A percentile compares a stretch with the other conserved stretches of the same genome.
phyloP scores from a whole-genome alignment of 345 rosid genomes.

The Clausena lansium region DNA sequence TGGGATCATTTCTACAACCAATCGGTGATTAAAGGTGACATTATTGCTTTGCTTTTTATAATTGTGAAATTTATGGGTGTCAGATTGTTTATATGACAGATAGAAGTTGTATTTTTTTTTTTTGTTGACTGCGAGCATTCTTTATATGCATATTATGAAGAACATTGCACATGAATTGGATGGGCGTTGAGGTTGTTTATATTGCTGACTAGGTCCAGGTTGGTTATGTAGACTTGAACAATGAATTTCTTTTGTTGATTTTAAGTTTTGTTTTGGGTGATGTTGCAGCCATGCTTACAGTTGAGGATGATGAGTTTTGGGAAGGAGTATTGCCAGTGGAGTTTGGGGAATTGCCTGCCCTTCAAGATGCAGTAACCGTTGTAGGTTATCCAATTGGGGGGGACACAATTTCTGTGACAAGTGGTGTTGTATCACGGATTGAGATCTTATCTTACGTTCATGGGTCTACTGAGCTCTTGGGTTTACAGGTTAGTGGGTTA shows the following conservation, averaged over 20 bases:
- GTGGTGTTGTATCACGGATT: conserved; percentile 75
- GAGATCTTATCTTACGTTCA: conserved; percentile 69
- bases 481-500: conserved; percentile 50
- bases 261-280: conserved; percentile 5
- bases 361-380: conserved; percentile 78
- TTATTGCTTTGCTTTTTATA: neutral
- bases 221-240: conserved; percentile 1
- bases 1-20: neutral
- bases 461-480: conserved; percentile 71
- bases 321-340: conserved; percentile 61
- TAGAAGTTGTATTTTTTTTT: neutral
- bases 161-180: neutral
- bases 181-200: neutral
- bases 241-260: conserved; percentile 9
- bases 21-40: neutral
- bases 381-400: conserved; percentile 81
- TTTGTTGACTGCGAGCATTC: neutral
- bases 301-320: conserved; percentile 66
- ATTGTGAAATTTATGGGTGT: neutral
- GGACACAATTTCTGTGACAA: conserved; percentile 73
- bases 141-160: neutral
- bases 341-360: conserved; percentile 71
- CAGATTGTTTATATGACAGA: neutral
- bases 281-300: conserved; percentile 58
- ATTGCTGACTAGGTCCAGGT: neutral